Evolutionary conservation across 2,329 filamentous ascomycete genomes (phyloP).

Genomic region (Colletotrichum karsti): DNA sequence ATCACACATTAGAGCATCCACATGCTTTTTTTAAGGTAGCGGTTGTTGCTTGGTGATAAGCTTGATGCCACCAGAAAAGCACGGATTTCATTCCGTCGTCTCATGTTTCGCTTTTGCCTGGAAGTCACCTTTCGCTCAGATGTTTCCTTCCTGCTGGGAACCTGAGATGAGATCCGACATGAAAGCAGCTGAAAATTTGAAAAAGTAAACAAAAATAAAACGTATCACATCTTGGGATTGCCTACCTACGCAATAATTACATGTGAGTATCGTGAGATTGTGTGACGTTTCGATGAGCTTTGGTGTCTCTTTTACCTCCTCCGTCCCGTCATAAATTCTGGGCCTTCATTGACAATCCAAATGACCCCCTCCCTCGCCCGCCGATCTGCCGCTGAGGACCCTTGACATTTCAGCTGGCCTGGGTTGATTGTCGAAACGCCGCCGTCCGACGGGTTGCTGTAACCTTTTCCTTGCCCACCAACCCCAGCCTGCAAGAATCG

Average conservation of each 20-base stretch:
- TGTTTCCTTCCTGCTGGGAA: neutral
- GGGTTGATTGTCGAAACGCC: neutral
- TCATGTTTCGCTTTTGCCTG: constrained; percentile 19
- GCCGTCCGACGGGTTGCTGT: neutral
- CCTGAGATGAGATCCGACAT: neutral
- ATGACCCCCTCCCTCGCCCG: neutral
- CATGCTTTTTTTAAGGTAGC: neutral
- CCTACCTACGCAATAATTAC: neutral
- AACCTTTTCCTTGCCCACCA: neutral
- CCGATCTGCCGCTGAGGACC: constrained; percentile 26
- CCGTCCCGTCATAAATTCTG: constrained; percentile 10
- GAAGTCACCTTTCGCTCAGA: constrained; percentile 7
- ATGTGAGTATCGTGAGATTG: constrained; percentile 11
- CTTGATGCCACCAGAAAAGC: neutral
- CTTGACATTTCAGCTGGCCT: constrained; percentile 11
- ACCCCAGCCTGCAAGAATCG: neutral
- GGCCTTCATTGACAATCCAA: constrained; percentile 6
- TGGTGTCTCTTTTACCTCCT: neutral
- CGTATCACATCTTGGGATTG: neutral
- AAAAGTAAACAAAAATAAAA: neutral
- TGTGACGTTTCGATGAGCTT: constrained; percentile 9
- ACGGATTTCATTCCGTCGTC: constrained; percentile 26
- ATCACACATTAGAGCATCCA: neutral
- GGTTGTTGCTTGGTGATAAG: neutral
- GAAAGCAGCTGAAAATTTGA: neutral